These are phyloP conservation scores for Jaminaea rosea DNA, from an alignment of 1,284 basidiomycete species.

Conservation along the genomic window DNA sequence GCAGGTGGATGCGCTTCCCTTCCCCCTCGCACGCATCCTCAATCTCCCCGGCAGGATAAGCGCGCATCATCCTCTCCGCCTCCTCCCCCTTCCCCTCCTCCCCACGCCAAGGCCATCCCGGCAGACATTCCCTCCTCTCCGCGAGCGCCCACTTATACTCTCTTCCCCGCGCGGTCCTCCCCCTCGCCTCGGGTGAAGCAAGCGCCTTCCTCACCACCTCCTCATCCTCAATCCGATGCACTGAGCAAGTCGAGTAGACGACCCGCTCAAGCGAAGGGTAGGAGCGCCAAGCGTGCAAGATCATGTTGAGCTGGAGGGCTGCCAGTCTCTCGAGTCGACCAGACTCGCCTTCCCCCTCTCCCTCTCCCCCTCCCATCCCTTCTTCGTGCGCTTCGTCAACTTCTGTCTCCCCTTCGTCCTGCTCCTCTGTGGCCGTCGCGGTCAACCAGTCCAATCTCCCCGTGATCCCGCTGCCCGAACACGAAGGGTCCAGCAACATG, in stretches of 20 bases:
- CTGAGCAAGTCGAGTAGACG: conserved; percentile 92
- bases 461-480: conserved; percentile 39
- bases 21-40: not conserved
- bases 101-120: conserved; percentile 32
- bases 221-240: conserved; percentile 86
- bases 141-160: conserved; percentile 27
- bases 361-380: not conserved
- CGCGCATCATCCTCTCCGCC: conserved; percentile 7
- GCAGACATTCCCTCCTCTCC: conserved; percentile 18
- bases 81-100: conserved; percentile 37
- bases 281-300: conserved; percentile 92
- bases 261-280: conserved; percentile 60
- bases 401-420: not conserved
- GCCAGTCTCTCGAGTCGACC: conserved; percentile 14
- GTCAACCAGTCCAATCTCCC: conserved; percentile 36
- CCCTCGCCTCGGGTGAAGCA: conserved; percentile 15
- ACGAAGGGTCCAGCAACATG: conserved; percentile 41
- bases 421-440: not conserved
- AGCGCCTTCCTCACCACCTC: conserved; percentile 57
- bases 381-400: not conserved
- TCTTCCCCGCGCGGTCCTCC: not conserved
- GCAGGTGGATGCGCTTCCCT: not conserved
- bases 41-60: conserved; percentile 3
- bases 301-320: conserved; percentile 69
- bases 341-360: not conserved